Base-by-base conservation (phyloP, 2,329 filamentous ascomycete species). In the Penicillium sclerotigenum region DNA sequence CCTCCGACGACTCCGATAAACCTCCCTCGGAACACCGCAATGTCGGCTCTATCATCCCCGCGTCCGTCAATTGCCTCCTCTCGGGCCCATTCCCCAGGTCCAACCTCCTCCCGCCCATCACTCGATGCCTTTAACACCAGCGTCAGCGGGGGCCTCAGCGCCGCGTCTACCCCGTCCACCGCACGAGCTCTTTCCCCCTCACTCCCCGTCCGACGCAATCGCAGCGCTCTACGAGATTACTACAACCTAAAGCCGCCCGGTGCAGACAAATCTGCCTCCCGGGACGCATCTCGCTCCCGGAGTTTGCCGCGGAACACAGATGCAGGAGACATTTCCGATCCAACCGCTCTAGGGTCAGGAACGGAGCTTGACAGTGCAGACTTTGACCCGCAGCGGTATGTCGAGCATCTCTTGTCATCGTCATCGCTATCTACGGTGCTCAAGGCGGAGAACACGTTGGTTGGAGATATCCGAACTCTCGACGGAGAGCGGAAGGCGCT, bases 401-500 rank as follows among this genome's bases (percentile, higher is more conserved):
- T 79, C 10, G 65, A 72, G 18, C 72, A 76, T 5, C 68, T 79
- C 1, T 64, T 78, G 3, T 71, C 72, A 24, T 73, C 71, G 0
- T 77, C 75, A 5, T 73, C 73, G 1, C 66, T 78, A 7, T 69
- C 73, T 3, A 77, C 76, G 2, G 74, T 79, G 22, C 62, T 79
- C 9, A 77, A 75, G 43, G 75, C 75, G 1, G 76, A 79, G 59
- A 75, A 76, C 37, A 75, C 73, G 8, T 68, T 79, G n/a, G 73
- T 78, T 7, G 74, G 73, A 63, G 93, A 97, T 76, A 93, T 96
- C 46, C 80, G 91, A 36, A 92, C 90, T 2, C 80, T 99, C 18
- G 94, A 97, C 68, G 93, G 93, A 24, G 94, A 99, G 80, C 89
- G 94, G 74, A 99, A 99, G 77, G 92, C 93, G 1, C 77, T 99